These are phyloP conservation scores for Skeletonema menzelii DNA, from an alignment of 108 stramenopile species.

Conservation along the genomic window DNA sequence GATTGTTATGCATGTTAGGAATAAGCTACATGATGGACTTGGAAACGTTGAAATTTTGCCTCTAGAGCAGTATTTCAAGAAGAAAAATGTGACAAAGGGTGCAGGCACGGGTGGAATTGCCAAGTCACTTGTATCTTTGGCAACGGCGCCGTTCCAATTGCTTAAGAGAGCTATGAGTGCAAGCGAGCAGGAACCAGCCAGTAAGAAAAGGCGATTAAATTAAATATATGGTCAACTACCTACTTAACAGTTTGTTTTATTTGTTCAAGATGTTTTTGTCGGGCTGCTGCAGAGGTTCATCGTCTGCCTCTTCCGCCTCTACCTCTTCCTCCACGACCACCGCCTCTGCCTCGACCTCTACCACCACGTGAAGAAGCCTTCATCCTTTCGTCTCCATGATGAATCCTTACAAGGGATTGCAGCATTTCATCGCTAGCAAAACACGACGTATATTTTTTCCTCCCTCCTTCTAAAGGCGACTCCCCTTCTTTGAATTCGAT, in stretches of 20 bases:
- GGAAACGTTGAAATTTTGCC: slow-evolving; percentile 18
- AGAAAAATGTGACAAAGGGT: neutral
- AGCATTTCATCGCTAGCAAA: slow-evolving; percentile 76
- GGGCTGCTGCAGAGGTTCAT: neutral
- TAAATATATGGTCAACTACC: neutral
- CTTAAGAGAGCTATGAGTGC: slow-evolving; percentile 3
- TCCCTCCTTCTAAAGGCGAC: slow-evolving; percentile 64
- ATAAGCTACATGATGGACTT: slow-evolving; percentile 27
- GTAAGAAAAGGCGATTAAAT: slow-evolving; percentile 20
- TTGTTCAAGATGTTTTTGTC: neutral
- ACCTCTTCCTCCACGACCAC: slow-evolving; percentile 63
- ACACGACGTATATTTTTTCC: slow-evolving; percentile 59
- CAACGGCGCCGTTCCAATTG: neutral
- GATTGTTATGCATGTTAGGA: slow-evolving; percentile 23
- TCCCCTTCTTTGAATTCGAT: slow-evolving; percentile 83
- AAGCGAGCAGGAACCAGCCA: neutral
- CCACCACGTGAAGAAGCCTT: slow-evolving; percentile 49
- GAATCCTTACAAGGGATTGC: slow-evolving; percentile 64
- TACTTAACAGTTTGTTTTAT: neutral
- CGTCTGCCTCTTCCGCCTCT: slow-evolving; percentile 24
- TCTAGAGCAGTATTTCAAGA: slow-evolving; percentile 26
- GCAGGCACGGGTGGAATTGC: slow-evolving; percentile 6
- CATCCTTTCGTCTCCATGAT: slow-evolving; percentile 77
- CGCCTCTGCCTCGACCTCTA: slow-evolving; percentile 54
- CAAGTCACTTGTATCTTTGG: slow-evolving; percentile 5